phyloP scores from a whole-genome alignment of 306 rosid species.

The Begonia peltatifolia region DNA sequence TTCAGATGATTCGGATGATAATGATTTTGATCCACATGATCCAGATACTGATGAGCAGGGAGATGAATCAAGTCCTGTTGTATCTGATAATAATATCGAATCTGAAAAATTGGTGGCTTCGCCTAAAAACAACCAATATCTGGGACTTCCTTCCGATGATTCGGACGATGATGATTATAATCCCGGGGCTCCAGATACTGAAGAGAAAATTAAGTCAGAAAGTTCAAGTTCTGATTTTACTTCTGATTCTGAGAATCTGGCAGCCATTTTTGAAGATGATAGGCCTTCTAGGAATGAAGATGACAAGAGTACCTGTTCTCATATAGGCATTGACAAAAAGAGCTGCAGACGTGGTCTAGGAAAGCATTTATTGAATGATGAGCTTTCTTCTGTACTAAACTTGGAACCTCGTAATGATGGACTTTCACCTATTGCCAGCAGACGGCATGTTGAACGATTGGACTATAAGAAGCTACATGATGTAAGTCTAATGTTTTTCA shows the following conservation, averaged over 20 bases:
- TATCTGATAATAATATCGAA: constrained; percentile 68
- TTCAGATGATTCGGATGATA: constrained; percentile 88
- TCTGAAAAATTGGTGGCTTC: constrained; percentile 55
- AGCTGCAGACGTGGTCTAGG: constrained; percentile 20
- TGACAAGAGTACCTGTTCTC: constrained; percentile 10
- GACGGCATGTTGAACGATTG: constrained; percentile 59
- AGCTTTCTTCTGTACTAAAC: constrained; percentile 39
- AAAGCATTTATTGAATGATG: constrained; percentile 39
- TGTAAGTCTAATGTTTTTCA: constrained; percentile 40
- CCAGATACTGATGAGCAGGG: constrained; percentile 40
- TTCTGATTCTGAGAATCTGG: constrained; percentile 92
- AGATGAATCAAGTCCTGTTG: constrained; percentile 53
- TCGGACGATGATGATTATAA: constrained; percentile 76
- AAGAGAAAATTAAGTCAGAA: constrained; percentile 22
- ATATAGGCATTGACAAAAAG: constrained; percentile 23
- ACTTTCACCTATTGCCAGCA: constrained; percentile 32
- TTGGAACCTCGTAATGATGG: constrained; percentile 39
- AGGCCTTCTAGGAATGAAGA: constrained; percentile 21
- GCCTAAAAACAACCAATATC: constrained; percentile 33
- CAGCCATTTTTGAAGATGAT: constrained; percentile 31
- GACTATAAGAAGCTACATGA: constrained; percentile 94
- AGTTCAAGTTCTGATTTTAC: constrained; percentile 89
- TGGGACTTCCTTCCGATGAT: constrained; percentile 79
- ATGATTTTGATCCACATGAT: constrained; percentile 70
- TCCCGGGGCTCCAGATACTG: constrained; percentile 41